phyloP scores from a whole-genome alignment of 805 yeast species.

The Wickerhamomyces pijperi region DNA sequence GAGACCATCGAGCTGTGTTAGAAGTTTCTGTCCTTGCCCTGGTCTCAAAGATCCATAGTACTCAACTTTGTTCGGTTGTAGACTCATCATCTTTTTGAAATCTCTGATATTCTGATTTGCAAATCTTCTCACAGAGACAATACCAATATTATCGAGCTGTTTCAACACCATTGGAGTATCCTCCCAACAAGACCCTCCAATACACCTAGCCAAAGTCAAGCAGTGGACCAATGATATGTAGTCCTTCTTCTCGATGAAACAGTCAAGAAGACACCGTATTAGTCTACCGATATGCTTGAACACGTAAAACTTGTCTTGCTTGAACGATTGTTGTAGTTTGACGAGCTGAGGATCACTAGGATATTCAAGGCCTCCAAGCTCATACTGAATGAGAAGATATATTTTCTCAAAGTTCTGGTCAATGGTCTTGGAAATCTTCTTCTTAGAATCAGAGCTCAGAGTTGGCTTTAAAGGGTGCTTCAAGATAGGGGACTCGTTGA shows the following conservation, averaged over 20 bases:
- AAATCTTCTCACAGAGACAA: slow-evolving; percentile 28
- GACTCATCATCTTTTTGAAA: slow-evolving; percentile 20
- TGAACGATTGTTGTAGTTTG: slow-evolving; percentile 27
- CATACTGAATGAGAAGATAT: slow-evolving; percentile 33
- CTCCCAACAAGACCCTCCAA: slow-evolving; percentile 41
- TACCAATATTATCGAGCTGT: slow-evolving; percentile 37
- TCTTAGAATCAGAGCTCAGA: slow-evolving; percentile 8
- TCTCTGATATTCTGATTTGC: slow-evolving; percentile 22
- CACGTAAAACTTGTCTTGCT: slow-evolving; percentile 32
- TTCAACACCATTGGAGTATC: slow-evolving; percentile 30
- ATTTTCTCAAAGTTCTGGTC: slow-evolving; percentile 25
- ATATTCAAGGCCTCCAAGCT: slow-evolving; percentile 36
- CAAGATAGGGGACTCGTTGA: slow-evolving; percentile 28
- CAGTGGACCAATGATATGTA: slow-evolving; percentile 28
- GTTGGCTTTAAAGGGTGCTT: slow-evolving; percentile 23
- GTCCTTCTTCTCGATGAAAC: slow-evolving; percentile 29
- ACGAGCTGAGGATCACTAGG: slow-evolving; percentile 32
- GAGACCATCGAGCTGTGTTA: slow-evolving; percentile 21
- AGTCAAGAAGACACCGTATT: slow-evolving; percentile 32
- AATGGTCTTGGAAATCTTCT: slow-evolving; percentile 15
- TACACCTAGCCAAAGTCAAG: slow-evolving; percentile 27
- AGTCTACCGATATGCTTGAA: slow-evolving; percentile 33
- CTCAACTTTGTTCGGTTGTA: slow-evolving; percentile 27
- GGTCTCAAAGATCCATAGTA: slow-evolving; percentile 27
- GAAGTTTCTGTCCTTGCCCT: slow-evolving; percentile 29